Evolutionary conservation across 441 rosid species (phyloP).

Genomic region (Corymbia citriodora): DNA sequence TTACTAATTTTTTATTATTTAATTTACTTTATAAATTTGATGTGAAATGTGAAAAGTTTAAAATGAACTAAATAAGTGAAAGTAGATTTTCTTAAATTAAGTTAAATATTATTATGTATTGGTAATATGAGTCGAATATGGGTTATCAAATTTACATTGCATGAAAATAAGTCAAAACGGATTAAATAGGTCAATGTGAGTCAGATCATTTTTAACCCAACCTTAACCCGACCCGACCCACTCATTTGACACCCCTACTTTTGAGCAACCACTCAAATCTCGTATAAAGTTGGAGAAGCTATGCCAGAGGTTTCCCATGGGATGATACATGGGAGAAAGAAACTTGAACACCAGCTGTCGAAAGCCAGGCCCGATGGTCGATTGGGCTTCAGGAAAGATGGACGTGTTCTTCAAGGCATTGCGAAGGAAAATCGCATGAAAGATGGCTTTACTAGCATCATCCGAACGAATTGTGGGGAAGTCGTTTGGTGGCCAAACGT

Average conservation of each 20-base stretch:
- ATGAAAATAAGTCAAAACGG: too few relatives aligned
- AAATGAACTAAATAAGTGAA: too few relatives aligned
- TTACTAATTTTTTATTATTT: too few relatives aligned
- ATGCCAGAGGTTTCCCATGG: not conserved
- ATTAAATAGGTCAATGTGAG: too few relatives aligned
- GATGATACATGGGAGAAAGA: not conserved
- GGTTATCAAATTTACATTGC: too few relatives aligned
- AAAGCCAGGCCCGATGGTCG: not conserved
- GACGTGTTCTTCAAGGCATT: not conserved
- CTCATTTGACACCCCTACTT: not conserved
- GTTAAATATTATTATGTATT: too few relatives aligned
- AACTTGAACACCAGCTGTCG: not conserved
- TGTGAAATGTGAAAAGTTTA: too few relatives aligned
- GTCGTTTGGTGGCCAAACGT: not conserved
- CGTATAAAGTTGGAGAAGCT: not conserved
- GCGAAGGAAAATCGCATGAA: not conserved
- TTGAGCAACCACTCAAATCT: not conserved
- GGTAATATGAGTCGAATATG: too few relatives aligned
- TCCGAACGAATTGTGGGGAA: not conserved
- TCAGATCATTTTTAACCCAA: too few relatives aligned
- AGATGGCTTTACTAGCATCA: not conserved
- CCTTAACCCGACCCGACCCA: too few relatives aligned
- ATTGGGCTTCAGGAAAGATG: not conserved
- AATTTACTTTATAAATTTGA: too few relatives aligned
- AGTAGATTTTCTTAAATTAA: too few relatives aligned